Base-by-base conservation (phyloP, 495 filamentous ascomycete genomes). In the Sphaerosporella brunnea region DNA sequence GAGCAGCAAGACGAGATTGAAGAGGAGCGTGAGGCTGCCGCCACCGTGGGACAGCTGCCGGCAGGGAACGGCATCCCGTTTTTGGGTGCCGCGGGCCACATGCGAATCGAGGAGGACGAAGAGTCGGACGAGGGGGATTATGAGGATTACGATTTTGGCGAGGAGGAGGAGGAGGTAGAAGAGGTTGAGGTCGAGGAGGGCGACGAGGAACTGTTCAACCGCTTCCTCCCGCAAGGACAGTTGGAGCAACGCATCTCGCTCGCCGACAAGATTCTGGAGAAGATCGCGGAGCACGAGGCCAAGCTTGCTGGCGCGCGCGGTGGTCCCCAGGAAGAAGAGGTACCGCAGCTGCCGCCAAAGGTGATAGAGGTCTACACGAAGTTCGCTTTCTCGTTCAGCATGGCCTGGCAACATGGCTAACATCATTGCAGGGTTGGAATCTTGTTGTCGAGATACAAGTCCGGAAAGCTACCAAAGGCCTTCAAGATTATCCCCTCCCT, bases 401-500 rank as follows among this genome's bases (percentile, higher is more conserved):
- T 47, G n/a, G n/a, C n/a, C n/a, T n/a, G n/a, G n/a, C n/a, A n/a
- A n/a, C n/a, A n/a, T n/a, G n/a, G n/a, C n/a, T n/a, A n/a, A n/a
- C n/a, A n/a, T n/a, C n/a, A n/a, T n/a, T 19, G 2, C 47, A 86
- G 80, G 64, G 80, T 93, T 52, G 88, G 85, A 42, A 70, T 84
- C 54, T 76, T 96, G 41, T 73, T 96, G 34, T 86, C 84, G 7
- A 74, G 88, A 42, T 94, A 95, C 65, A 93, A 93, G 61, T 90
- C 84, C 8, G 90, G 90, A 18, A 84, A 84, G 53, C 73, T 96
- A 20, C 92, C 90, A 10, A 96, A 96, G 64, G 88, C 87, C 1
- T 92, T 99, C 73, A 96, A 96, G 64, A 82, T 96, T 50, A 73
- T 99, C 24, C 90, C 92, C 0, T 82, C 84, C 2, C 73, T 96